Conservation (phyloP, 1,139 yeast genomes). For the Suhomyces choctaworum region DNA sequence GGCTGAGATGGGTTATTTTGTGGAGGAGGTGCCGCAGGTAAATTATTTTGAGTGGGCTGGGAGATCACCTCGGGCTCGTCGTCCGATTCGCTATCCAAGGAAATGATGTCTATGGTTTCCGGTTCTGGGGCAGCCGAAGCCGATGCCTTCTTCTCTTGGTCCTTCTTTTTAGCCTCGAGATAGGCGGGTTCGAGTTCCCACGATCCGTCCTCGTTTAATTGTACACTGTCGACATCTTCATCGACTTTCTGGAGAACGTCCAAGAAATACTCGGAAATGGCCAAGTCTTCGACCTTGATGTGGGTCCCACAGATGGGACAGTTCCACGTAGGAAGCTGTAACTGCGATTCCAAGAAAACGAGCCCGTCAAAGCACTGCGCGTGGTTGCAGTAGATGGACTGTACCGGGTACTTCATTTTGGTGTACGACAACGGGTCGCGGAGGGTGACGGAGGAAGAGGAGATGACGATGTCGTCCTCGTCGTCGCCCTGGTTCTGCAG, state of each 20-base stretch:
- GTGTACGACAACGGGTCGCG: constrained; percentile 65
- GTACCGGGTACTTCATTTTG: constrained; percentile 61
- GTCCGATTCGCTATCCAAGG: constrained; percentile 31
- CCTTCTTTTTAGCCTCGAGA: constrained; percentile 8
- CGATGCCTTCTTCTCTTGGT: constrained; percentile 9
- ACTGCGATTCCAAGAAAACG: constrained; percentile 59
- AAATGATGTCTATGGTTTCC: constrained; percentile 22
- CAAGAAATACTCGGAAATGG: constrained; percentile 59
- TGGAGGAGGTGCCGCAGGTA: neutral
- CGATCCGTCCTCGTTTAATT: constrained; percentile 55
- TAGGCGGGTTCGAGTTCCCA: constrained; percentile 43
- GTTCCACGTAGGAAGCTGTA: constrained; percentile 62
- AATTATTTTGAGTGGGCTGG: neutral
- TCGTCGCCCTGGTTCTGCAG: constrained; percentile 32
- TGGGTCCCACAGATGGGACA: constrained; percentile 63
- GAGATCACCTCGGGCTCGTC: neutral
- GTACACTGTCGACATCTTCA: constrained; percentile 54
- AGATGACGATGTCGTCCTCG: constrained; percentile 56
- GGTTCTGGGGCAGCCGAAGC: constrained; percentile 4
- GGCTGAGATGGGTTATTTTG: too few species aligned
- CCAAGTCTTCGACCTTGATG: constrained; percentile 51
- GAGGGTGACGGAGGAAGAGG: constrained; percentile 56
- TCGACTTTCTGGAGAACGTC: constrained; percentile 49
- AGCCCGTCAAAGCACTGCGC: constrained; percentile 72
- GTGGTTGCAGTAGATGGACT: constrained; percentile 61